A percentile compares a stretch with the other conserved stretches of the same genome.
Conservation (phyloP, 148 eudicot species). For the Fagopyrum esculentum region DNA sequence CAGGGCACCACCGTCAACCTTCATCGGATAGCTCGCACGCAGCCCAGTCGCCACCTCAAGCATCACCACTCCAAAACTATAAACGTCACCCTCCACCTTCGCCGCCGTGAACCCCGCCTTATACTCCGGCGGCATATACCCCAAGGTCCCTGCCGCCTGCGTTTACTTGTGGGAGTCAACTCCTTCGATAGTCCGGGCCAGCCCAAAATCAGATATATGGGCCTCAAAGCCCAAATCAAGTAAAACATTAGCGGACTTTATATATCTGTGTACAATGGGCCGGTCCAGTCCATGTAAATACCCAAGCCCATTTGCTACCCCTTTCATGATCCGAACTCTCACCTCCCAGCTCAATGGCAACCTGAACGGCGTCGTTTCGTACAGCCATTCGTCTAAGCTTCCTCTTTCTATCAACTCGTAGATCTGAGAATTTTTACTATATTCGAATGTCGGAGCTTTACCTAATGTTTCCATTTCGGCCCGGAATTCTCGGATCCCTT, state of each 20-base stretch:
- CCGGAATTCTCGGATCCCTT: conserved; percentile 67
- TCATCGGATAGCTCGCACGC: conserved; percentile 56
- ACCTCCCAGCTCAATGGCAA: conserved; percentile 52
- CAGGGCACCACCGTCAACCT: conserved; percentile 29
- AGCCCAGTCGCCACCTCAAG: conserved; percentile 54
- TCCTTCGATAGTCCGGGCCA: conserved; percentile 62
- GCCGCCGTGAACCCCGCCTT: conserved; percentile 43
- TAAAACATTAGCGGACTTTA: conserved; percentile 69
- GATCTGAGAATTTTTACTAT: conserved; percentile 64
- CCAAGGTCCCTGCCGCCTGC: conserved; percentile 88
- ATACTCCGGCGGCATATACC: conserved; percentile 95
- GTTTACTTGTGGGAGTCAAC: conserved; percentile 64
- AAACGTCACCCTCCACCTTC: conserved; percentile 55
- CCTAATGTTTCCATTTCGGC: conserved; percentile 86
- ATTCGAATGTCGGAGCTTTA: conserved; percentile 49
- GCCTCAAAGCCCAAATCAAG: conserved; percentile 56
- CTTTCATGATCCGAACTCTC: conserved; percentile 46
- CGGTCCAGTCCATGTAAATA: conserved; percentile 51
- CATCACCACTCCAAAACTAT: conserved; percentile 80
- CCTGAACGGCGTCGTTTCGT: conserved; percentile 40
- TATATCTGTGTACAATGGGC: conserved; percentile 76
- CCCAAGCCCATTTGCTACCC: conserved; percentile 59
- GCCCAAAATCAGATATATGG: conserved; percentile 82
- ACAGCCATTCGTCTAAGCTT: conserved; percentile 79
- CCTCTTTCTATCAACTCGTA: conserved; percentile 68